Base-by-base conservation (phyloP, 1,284 basidiomycete genomes). In the Tilletia indica region DNA sequence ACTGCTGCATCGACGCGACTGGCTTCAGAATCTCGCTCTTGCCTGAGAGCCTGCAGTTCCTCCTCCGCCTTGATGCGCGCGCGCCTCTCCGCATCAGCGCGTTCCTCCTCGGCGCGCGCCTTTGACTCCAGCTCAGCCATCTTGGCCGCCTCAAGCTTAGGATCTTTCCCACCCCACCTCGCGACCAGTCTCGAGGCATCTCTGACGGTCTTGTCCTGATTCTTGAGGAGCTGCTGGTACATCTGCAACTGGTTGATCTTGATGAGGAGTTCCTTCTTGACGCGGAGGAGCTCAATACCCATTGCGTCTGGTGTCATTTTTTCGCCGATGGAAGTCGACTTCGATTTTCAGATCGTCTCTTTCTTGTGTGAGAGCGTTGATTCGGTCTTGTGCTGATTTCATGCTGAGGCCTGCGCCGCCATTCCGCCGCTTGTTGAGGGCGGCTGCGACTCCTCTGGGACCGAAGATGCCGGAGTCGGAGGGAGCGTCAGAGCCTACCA, bases 331-430 rank as follows among this genome's bases (percentile, higher is more conserved):
- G 14, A 82, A 76, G 70, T 83, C 82, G 36, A 82, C 78, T 63
- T 83, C 82, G 58, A 81, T 80, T 72, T 83, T 80, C 72, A 83
- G 78, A 68, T 83, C 81, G 64, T 82, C 80, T 25, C 80, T 76
- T 69, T 83, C 82, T 63, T 80, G 76, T 0, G 78, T 79, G 25
- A 83, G 76, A 56, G 73, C 76, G 72, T 82, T 81, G 72, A 83
- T 82, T 70, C 76, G 79, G 48, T 81, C 78, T 56, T 78, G 77
- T 2, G 80, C 77, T 19, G 78, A 80, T 73, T 82, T 82, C 73
- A 82, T 78, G 68, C 78, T 80, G 70, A 68, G 19, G 25, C 42
- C 51, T 21, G 61, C 61, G 34, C 34, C 36, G 70, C 73, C 31
- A 5, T 67, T 16, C 47, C 68, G 2, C 68, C 73, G 38, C 71